phyloP scores from a whole-genome alignment of 2,329 filamentous ascomycete species.

The Alternaria alternata region DNA sequence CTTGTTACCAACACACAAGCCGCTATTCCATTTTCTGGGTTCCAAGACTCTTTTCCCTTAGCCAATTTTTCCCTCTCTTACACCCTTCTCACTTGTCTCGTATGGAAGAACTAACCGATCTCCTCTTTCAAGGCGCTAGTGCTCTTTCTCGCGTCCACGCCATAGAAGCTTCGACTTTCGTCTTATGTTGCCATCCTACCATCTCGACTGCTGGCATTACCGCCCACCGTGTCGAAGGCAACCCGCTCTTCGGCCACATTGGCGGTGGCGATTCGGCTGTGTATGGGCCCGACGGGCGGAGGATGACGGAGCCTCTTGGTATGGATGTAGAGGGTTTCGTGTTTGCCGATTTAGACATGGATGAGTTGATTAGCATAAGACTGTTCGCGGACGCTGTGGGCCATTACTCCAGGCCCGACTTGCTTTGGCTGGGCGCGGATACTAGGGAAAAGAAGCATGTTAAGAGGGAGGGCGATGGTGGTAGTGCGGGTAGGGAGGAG shows the following conservation, averaged over 20 bases:
- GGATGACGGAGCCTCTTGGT: background rate
- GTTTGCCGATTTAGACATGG: background rate
- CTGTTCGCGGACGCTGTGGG: conserved; percentile 57
- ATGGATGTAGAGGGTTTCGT: background rate
- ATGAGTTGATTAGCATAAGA: background rate
- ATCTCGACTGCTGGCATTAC: conserved; percentile 57
- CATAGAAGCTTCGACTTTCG: conserved; percentile 57
- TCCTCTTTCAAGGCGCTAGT: background rate
- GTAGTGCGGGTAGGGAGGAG: background rate
- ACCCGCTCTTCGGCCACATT: conserved; percentile 52
- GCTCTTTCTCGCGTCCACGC: background rate
- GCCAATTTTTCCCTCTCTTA: no score
- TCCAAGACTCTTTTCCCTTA: background rate
- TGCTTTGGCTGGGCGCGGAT: conserved; percentile 60
- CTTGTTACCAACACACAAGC: background rate
- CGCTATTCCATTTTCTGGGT: background rate
- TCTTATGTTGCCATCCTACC: conserved; percentile 62
- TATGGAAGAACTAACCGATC: background rate
- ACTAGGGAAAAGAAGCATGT: conserved; percentile 41
- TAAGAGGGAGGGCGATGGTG: conserved; percentile 17
- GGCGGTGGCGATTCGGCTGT: conserved; percentile 60
- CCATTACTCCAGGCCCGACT: conserved; percentile 61
- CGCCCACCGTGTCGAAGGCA: conserved; percentile 53
- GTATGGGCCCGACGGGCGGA: conserved; percentile 61
- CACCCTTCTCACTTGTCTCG: background rate